These are phyloP conservation scores for Thozetella sp. DNA, from an alignment of 495 filamentous ascomycete species.

Conservation along the genomic window DNA sequence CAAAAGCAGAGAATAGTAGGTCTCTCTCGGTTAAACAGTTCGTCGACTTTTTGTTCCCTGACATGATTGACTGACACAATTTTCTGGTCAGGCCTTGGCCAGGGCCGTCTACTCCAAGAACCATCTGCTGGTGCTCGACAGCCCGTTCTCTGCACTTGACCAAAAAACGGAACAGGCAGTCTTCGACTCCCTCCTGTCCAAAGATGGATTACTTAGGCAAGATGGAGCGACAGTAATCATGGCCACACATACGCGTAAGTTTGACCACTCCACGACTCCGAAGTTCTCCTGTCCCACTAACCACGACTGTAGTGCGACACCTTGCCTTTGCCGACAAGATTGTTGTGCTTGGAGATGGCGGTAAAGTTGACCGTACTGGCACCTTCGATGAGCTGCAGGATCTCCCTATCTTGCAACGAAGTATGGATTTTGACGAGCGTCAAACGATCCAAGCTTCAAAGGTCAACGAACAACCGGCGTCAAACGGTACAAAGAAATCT, in stretches of 20 bases:
- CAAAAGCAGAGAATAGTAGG: constrained; percentile 16
- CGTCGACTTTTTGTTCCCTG: neutral
- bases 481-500: too few species aligned
- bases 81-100: constrained; percentile 15
- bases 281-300: too few species aligned
- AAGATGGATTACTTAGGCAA: neutral
- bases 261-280: too few species aligned
- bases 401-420: too few species aligned
- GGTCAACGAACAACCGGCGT: too few species aligned
- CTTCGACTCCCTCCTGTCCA: neutral
- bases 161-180: constrained; percentile 15
- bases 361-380: too few species aligned
- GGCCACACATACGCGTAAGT: neutral
- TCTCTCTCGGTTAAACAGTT: constrained; percentile 4
- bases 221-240: constrained; percentile 5
- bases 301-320: too few species aligned
- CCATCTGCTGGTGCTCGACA: constrained; percentile 34
- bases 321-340: too few species aligned
- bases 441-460: too few species aligned
- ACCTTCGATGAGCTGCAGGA: too few species aligned
- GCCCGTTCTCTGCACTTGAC: constrained; percentile 38
- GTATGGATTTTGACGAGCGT: too few species aligned
- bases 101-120: constrained; percentile 31
- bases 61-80: neutral
- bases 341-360: too few species aligned